A percentile compares a stretch with the other conserved stretches of the same genome.
phyloP scores from a whole-genome alignment of 1,139 yeast genomes.

The Taphrina wiesneri region DNA sequence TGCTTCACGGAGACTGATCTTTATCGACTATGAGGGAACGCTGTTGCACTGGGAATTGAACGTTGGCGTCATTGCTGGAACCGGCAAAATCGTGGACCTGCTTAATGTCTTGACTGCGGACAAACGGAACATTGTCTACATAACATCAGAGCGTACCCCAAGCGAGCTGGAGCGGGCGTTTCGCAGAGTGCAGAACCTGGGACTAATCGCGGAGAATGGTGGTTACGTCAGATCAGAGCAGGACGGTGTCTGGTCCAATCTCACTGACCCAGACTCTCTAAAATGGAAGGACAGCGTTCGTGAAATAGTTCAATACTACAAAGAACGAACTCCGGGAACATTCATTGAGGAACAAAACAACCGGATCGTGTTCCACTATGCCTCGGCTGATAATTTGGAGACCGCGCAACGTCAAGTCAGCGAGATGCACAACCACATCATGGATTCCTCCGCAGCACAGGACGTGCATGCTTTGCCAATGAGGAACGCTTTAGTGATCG shows the following conservation, averaged over 20 bases:
- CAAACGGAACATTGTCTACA: conserved; percentile 64
- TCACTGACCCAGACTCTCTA: conserved; percentile 56
- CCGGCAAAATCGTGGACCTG: conserved; percentile 45
- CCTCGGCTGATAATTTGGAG: conserved; percentile 66
- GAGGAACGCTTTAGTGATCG: conserved; percentile 67
- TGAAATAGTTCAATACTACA: conserved; percentile 63
- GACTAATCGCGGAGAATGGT: conserved; percentile 88
- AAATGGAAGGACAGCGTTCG: conserved; percentile 65
- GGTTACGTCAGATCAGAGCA: conserved; percentile 51
- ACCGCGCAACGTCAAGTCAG: conserved; percentile 72
- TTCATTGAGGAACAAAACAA: conserved; percentile 72
- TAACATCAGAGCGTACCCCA: conserved; percentile 48
- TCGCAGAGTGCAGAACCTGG: conserved; percentile 66
- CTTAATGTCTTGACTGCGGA: conserved; percentile 55
- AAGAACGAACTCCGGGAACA: conserved; percentile 80
- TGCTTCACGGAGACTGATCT: conserved; percentile 44
- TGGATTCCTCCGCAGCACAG: conserved; percentile 64
- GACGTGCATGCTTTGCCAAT: conserved; percentile 78
- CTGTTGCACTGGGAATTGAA: conserved; percentile 39
- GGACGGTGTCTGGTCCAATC: conserved; percentile 60
- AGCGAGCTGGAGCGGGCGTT: conserved; percentile 56
- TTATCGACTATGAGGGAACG: conserved; percentile 42
- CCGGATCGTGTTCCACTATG: conserved; percentile 72
- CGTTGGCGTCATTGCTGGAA: conserved; percentile 42
- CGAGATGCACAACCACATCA: conserved; percentile 80